Conservation (phyloP, 2,329 filamentous ascomycete species). For the Talaromyces sp. region DNA sequence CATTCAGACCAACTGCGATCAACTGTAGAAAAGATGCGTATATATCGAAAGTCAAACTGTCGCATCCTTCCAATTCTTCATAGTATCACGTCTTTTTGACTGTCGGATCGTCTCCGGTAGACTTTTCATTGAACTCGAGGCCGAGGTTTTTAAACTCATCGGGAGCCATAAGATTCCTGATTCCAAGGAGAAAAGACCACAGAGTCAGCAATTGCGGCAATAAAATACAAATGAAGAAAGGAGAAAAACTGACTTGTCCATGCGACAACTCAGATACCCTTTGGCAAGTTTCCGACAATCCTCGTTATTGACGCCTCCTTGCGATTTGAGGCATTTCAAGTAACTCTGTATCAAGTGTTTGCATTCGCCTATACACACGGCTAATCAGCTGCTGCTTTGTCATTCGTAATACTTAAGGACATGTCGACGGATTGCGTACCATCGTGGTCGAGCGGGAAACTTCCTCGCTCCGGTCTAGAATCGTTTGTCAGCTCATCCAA, state of each 20-base stretch:
- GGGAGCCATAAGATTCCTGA: constrained; percentile 90
- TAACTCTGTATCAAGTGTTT: constrained; percentile 83
- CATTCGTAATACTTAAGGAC: not conserved
- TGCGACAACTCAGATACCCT: constrained; percentile 81
- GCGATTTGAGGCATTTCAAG: constrained; percentile 77
- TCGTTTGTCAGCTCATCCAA: not conserved
- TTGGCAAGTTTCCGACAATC: constrained; percentile 83
- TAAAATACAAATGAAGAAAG: not conserved
- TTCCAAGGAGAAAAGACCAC: not conserved
- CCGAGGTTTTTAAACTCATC: constrained; percentile 95
- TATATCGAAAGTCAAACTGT: not conserved
- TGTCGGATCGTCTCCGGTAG: constrained; percentile 14
- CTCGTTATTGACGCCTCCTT: constrained; percentile 76
- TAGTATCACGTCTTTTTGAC: not conserved
- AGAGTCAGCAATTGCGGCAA: not conserved
- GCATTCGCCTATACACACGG: constrained; percentile 68
- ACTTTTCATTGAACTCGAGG: constrained; percentile 52
- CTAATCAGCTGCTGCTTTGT: not conserved
- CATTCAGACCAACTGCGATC: not conserved
- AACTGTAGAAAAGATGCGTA: not conserved
- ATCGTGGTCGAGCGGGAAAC: constrained; percentile 94
- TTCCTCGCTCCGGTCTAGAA: constrained; percentile 76
- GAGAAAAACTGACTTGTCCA: constrained; percentile 69
- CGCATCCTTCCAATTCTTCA: not conserved
- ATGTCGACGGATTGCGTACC: constrained; percentile 43